Base-by-base conservation (phyloP, 2,329 filamentous ascomycete genomes). In the Fusarium pilosicola region DNA sequence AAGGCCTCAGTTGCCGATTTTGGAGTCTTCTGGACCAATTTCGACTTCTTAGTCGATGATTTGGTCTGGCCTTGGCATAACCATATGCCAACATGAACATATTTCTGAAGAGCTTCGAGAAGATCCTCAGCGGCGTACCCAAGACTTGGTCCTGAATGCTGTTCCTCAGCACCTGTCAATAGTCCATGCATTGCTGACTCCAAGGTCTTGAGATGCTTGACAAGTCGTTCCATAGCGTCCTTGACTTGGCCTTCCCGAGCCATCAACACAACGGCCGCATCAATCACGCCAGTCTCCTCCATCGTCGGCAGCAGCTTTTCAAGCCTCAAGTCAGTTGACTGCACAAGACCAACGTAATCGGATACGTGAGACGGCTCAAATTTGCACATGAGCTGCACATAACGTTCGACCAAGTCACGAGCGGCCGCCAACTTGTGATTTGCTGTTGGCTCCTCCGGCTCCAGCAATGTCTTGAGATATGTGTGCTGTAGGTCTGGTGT, bases 81-180 rank as follows among this genome's bases (percentile, higher is more conserved):
- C 96, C 96, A 99, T 57, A 97, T 96, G 20, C 97, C 96, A 3
- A 99, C 94, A 73, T 95, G 92, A 3, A 92, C 91, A 82, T 97
- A 98, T 80, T 97, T 98, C 70, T 97, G 92, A 24, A 99, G 84
- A 2, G 92, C 91, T 65, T 90, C 89, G 8, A 97, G 86, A 4
- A 97, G 86, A 64, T 95, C 92, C 63, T 92, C 89, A 1, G 92
- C 90, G 1, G 93, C 89, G 71, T 92, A 89, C 67, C 91, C 88
- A 6, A 91, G 71, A 38, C 84, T 79, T 20, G 74, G 55, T 4
- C 85, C 82, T 3, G 87, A 84, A 63, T 92, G 88, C 4, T 88
- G 87, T 2, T 90, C 87, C 9, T 85, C 83, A 0, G 86, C 86
- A 18, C 89, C 90, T n/a, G 87, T 85, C 7, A 98, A 83, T 9